These are phyloP conservation scores for Annulohypoxylon nitens DNA, from an alignment of 495 filamentous ascomycete species.

Conservation along the genomic window DNA sequence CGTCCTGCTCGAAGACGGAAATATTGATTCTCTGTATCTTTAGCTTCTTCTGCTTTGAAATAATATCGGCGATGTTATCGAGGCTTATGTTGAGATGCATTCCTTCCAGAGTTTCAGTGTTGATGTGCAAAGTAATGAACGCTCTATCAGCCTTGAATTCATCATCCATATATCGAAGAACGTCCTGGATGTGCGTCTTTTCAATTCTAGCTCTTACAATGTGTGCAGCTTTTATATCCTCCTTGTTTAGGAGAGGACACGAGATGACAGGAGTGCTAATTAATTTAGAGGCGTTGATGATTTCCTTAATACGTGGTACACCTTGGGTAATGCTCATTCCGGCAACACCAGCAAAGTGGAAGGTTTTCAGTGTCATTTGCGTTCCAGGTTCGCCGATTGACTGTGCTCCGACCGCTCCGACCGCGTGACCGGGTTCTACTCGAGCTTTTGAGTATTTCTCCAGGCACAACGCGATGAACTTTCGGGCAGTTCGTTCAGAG, in stretches of 20 bases:
- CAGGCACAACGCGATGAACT: constrained; percentile 86
- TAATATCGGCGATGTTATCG: constrained; percentile 76
- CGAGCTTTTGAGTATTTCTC: constrained; percentile 89
- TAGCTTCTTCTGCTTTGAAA: constrained; percentile 82
- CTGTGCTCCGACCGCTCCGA: constrained; percentile 97
- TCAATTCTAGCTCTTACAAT: constrained; percentile 93
- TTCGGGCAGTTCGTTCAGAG: constrained; percentile 74
- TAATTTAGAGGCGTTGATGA: constrained; percentile 93
- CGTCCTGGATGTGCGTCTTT: constrained; percentile 82
- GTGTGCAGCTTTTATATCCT: constrained; percentile 78
- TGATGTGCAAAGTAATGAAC: constrained; percentile 80
- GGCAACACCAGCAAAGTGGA: constrained; percentile 99
- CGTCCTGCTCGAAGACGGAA: constrained; percentile 55
- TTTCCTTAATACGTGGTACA: constrained; percentile 99
- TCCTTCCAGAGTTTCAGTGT: constrained; percentile 78
- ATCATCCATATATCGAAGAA: constrained; percentile 82
- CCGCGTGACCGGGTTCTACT: constrained; percentile 93
- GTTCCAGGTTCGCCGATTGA: constrained; percentile 98
- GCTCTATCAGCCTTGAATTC: constrained; percentile 81
- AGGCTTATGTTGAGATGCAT: constrained; percentile 82
- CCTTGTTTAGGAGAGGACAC: constrained; percentile 80
- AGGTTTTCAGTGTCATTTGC: constrained; percentile 99
- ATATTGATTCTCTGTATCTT: constrained; percentile 72
- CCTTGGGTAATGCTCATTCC: constrained; percentile 99
- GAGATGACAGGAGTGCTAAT: constrained; percentile 96